These are phyloP conservation scores for Porogramme epimiltina DNA, from an alignment of 1,284 basidiomycete species.

Conservation along the genomic window DNA sequence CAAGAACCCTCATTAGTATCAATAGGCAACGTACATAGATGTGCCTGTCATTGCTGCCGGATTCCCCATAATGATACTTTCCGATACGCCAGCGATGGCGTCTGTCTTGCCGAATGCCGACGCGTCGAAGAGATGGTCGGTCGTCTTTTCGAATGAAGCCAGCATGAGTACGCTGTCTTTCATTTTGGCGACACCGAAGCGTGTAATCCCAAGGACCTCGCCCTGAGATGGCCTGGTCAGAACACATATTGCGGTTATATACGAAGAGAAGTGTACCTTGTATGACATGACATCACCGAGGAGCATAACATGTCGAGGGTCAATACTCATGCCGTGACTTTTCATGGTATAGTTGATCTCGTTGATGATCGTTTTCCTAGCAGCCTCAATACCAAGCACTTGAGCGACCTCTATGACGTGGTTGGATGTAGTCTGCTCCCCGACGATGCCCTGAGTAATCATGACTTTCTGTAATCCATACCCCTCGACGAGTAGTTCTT, in stretches of 20 bases:
- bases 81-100: constrained; percentile 93
- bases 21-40: constrained; percentile 66
- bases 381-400: constrained; percentile 97
- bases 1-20: background rate
- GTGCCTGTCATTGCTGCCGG: constrained; percentile 96
- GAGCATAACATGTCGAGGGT: constrained; percentile 98
- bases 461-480: constrained; percentile 98
- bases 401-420: constrained; percentile 96
- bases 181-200: constrained; percentile 99
- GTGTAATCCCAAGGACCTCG: constrained; percentile 97
- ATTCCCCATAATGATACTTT: constrained; percentile 99
- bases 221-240: constrained; percentile 54
- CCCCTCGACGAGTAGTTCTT: constrained; percentile 91
- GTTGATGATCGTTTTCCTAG: constrained; percentile 92
- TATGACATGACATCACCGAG: constrained; percentile 99
- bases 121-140: constrained; percentile 98
- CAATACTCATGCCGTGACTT: constrained; percentile 97
- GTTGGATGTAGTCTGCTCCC: constrained; percentile 92
- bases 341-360: constrained; percentile 99
- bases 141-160: constrained; percentile 99
- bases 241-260: background rate
- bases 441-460: constrained; percentile 95
- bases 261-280: constrained; percentile 59
- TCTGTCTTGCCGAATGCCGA: constrained; percentile 97
- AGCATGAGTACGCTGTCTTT: constrained; percentile 99